phyloP scores from a whole-genome alignment of 306 rosid species.

The Rosa persica region DNA sequence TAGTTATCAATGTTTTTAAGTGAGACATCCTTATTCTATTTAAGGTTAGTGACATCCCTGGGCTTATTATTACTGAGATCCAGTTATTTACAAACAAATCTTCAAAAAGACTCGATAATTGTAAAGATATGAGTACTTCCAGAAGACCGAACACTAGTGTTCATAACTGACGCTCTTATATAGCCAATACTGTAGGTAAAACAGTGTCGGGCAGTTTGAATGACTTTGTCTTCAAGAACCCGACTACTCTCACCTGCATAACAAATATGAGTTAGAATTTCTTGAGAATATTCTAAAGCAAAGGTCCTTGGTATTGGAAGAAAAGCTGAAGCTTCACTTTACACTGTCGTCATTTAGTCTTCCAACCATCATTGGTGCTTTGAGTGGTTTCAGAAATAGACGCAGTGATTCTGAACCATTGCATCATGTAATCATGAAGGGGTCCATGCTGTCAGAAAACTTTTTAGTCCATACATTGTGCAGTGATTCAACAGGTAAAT shows the following conservation, averaged over 20 bases:
- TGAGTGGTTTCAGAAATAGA: constrained; percentile 27
- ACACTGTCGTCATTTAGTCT: constrained; percentile 16
- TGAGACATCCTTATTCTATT: constrained; percentile 6
- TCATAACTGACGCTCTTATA: neutral
- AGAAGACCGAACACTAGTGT: neutral
- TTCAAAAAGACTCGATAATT: neutral
- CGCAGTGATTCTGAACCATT: constrained; percentile 28
- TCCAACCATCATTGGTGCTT: constrained; percentile 19
- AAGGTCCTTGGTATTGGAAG: constrained; percentile 28
- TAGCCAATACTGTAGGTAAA: neutral
- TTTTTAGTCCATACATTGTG: constrained; percentile 24
- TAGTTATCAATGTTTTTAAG: constrained; percentile 23
- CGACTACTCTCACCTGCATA: constrained; percentile 12
- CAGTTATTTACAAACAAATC: constrained; percentile 10
- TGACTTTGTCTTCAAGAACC: constrained; percentile 5
- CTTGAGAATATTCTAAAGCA: constrained; percentile 23
- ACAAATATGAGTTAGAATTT: constrained; percentile 11
- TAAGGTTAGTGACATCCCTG: constrained; percentile 18
- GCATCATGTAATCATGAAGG: constrained; percentile 39
- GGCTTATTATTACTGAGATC: constrained; percentile 11
- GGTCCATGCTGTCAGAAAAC: constrained; percentile 20
- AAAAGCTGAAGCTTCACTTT: constrained; percentile 33
- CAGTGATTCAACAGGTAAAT: constrained; percentile 14
- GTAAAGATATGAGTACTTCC: constrained; percentile 4
- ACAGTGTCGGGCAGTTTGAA: constrained; percentile 7